Percentiles rank a stretch among this genome's conserved stretches.
Conservation (phyloP, 177 flowering plant species). For the Telopea speciosissima region DNA sequence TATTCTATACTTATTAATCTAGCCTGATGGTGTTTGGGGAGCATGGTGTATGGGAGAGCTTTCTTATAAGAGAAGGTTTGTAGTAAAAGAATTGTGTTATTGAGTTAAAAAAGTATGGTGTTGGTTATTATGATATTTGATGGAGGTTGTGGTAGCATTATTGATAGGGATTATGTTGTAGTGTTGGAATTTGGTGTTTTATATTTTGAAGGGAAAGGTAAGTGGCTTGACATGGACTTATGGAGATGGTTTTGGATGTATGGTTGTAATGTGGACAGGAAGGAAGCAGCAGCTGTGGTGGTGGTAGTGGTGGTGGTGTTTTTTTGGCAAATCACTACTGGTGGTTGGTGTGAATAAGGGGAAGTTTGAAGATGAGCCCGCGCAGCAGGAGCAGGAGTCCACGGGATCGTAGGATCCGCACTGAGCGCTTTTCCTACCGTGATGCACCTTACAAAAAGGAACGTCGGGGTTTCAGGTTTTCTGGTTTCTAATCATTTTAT, state of each 20-base stretch:
- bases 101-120: background rate
- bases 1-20: background rate
- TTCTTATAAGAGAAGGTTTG: background rate
- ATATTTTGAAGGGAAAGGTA: constrained; percentile 3
- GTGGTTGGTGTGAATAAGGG: constrained; percentile 18
- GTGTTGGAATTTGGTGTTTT: constrained; percentile 6
- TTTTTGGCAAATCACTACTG: constrained; percentile 3
- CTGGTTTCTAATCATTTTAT: constrained; percentile 14
- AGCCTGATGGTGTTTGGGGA: background rate
- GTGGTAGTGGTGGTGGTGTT: constrained; percentile 6
- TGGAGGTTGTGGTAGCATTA: constrained; percentile 4
- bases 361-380: constrained; percentile 32
- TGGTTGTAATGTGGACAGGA: constrained; percentile 24
- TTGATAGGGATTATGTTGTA: constrained; percentile 8
- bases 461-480: constrained; percentile 42
- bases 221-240: constrained; percentile 12
- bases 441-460: constrained; percentile 49
- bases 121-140: background rate
- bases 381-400: constrained; percentile 30
- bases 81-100: background rate
- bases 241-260: constrained; percentile 19
- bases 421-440: constrained; percentile 34
- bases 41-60: background rate
- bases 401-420: constrained; percentile 37
- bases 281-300: constrained; percentile 12